Percentiles rank a stretch among this genome's conserved stretches.
phyloP scores from a whole-genome alignment of 495 filamentous ascomycete species.

The Penicillium atrosanguineum region DNA sequence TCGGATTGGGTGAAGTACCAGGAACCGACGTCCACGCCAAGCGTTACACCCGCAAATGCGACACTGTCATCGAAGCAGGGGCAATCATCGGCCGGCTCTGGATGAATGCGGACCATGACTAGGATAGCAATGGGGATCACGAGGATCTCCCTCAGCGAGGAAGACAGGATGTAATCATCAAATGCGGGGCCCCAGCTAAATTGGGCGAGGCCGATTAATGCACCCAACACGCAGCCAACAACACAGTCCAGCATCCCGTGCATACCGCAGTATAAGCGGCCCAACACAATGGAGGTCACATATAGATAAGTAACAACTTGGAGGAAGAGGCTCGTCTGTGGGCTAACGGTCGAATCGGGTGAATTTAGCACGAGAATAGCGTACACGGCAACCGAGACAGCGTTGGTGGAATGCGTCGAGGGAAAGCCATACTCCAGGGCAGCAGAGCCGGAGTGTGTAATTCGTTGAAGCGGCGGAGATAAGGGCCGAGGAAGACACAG shows the following conservation, averaged over 20 bases:
- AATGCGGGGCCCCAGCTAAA: constrained; percentile 65
- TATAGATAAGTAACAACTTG: constrained; percentile 75
- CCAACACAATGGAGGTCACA: constrained; percentile 83
- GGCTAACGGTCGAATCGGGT: constrained; percentile 49
- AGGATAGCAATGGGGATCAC: constrained; percentile 63
- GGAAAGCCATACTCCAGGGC: constrained; percentile 97
- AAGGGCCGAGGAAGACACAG: constrained; percentile 91
- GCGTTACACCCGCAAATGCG: constrained; percentile 83
- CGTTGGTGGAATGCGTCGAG: constrained; percentile 95
- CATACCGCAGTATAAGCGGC: constrained; percentile 96
- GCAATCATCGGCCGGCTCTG: constrained; percentile 94
- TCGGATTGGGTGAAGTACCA: constrained; percentile 71
- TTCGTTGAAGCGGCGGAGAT: constrained; percentile 88
- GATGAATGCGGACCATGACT: constrained; percentile 80
- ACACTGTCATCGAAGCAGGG: constrained; percentile 98
- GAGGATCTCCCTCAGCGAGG: constrained; percentile 52
- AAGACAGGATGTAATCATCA: constrained; percentile 59
- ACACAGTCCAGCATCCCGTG: constrained; percentile 93
- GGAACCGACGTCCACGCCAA: constrained; percentile 73
- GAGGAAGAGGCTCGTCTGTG: constrained; percentile 53
- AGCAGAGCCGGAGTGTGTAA: constrained; percentile 94
- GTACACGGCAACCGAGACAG: constrained; percentile 90
- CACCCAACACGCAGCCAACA: constrained; percentile 72
- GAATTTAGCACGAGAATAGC: constrained; percentile 63
- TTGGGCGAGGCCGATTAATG: constrained; percentile 64